phyloP scores from a whole-genome alignment of 768 basidiomycete species.

The Suillus decipiens region DNA sequence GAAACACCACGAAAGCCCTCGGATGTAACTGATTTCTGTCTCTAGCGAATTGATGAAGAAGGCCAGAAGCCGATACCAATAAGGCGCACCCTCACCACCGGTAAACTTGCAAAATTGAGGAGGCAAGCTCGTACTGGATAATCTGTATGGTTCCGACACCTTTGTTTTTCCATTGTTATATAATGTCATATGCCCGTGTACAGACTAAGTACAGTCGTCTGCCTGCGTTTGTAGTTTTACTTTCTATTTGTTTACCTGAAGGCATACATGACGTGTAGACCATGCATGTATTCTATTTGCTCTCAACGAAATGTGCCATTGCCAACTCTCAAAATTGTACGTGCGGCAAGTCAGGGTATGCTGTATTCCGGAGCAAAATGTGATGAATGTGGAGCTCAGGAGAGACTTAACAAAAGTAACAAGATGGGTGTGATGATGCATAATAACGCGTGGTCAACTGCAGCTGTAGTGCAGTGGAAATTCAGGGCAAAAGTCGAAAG shows the following conservation, averaged over 20 bases:
- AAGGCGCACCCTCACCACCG: constrained; percentile 20
- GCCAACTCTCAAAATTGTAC: constrained; percentile 7
- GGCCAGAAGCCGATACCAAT: constrained; percentile 21
- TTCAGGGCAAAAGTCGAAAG: not conserved
- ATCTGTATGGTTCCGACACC: not conserved
- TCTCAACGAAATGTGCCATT: not conserved
- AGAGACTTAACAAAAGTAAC: constrained; percentile 13
- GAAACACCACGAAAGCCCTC: not conserved
- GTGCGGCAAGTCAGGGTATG: constrained; percentile 18
- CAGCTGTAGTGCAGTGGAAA: constrained; percentile 3
- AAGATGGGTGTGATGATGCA: constrained; percentile 10
- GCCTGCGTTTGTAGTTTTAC: not conserved
- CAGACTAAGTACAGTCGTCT: too few species aligned
- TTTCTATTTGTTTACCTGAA: not conserved
- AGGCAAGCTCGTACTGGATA: constrained; percentile 7
- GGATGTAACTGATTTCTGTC: constrained; percentile 12
- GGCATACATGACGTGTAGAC: not conserved
- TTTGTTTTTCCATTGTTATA: not conserved
- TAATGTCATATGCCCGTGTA: not conserved
- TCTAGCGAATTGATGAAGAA: constrained; percentile 27
- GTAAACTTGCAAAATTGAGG: constrained; percentile 19
- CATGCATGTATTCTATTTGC: not conserved
- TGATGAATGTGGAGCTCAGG: constrained; percentile 13
- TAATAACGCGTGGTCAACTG: not conserved
- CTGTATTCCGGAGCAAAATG: constrained; percentile 16